These are phyloP conservation scores for Boletus barrowsii DNA, from an alignment of 768 basidiomycete species.

Conservation along the genomic window DNA sequence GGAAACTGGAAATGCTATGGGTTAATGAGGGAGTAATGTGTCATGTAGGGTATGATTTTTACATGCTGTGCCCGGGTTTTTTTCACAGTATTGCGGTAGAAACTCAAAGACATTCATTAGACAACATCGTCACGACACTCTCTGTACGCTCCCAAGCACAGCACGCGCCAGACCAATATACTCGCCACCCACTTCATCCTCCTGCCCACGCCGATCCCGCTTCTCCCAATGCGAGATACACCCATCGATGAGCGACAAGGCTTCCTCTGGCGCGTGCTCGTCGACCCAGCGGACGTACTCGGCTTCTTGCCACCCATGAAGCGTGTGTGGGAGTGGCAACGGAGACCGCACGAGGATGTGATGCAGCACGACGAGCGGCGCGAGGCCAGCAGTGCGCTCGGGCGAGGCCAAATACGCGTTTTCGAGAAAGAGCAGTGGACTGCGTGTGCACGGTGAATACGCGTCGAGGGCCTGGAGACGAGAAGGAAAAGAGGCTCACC, in stretches of 20 bases:
- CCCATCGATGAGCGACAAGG: constrained; percentile 76
- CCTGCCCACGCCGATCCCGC: constrained; percentile 54
- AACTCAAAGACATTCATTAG: too few species aligned
- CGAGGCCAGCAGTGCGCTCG: constrained; percentile 67
- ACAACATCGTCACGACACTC: background rate
- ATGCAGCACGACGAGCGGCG: constrained; percentile 85
- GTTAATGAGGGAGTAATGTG: too few species aligned
- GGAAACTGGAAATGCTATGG: too few species aligned
- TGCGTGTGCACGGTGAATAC: constrained; percentile 26
- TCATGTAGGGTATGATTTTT: too few species aligned
- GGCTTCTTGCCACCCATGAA: constrained; percentile 92
- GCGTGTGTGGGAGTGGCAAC: constrained; percentile 77
- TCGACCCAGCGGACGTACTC: constrained; percentile 97
- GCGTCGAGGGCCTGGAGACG: too few species aligned
- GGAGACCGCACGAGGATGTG: constrained; percentile 89
- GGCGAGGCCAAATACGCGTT: constrained; percentile 64
- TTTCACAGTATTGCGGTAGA: too few species aligned
- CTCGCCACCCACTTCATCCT: constrained; percentile 45
- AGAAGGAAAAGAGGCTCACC: constrained; percentile 46
- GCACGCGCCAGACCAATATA: constrained; percentile 66
- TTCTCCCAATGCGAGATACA: constrained; percentile 83
- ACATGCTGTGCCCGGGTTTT: too few species aligned
- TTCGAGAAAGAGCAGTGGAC: constrained; percentile 88
- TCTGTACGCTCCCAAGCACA: constrained; percentile 45
- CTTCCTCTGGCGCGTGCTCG: constrained; percentile 82